Percentiles rank a stretch among this genome's conserved stretches.
phyloP scores from a whole-genome alignment of 2,329 filamentous ascomycete species.

The Colletotrichum chlorophyti region DNA sequence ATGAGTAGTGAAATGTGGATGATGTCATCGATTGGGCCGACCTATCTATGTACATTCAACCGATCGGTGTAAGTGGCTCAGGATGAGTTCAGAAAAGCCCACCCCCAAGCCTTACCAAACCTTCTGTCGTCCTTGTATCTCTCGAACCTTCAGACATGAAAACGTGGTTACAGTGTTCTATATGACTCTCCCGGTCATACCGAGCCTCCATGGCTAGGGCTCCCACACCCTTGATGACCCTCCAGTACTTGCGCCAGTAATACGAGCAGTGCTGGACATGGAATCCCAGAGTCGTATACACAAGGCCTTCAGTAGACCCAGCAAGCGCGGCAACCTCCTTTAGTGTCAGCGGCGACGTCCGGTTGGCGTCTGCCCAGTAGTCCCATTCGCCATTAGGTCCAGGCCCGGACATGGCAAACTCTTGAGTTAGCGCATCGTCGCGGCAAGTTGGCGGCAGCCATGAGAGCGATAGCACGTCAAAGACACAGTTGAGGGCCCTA shows the following conservation, averaged over 20 bases:
- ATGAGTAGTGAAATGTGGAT: background rate
- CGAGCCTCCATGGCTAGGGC: background rate
- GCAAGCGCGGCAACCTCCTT: background rate
- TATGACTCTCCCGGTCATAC: constrained; percentile 1
- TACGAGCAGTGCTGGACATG: background rate
- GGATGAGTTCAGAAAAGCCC: background rate
- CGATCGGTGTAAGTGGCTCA: background rate
- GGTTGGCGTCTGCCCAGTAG: background rate
- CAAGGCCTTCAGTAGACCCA: background rate
- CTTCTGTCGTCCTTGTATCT: background rate
- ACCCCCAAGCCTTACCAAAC: background rate
- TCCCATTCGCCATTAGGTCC: background rate
- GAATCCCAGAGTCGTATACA: background rate
- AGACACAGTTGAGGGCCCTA: background rate
- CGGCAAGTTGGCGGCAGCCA: background rate
- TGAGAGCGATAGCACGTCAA: background rate
- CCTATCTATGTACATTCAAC: background rate
- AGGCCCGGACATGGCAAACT: background rate
- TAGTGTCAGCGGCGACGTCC: background rate
- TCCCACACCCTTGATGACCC: background rate
- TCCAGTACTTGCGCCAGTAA: constrained; percentile 2
- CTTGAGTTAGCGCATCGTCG: background rate
- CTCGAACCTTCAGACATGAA: background rate
- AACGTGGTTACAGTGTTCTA: background rate
- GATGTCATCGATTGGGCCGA: background rate